Evolutionary conservation across 2,329 filamentous ascomycete genomes (phyloP).

Genomic region (Verticillium longisporum): DNA sequence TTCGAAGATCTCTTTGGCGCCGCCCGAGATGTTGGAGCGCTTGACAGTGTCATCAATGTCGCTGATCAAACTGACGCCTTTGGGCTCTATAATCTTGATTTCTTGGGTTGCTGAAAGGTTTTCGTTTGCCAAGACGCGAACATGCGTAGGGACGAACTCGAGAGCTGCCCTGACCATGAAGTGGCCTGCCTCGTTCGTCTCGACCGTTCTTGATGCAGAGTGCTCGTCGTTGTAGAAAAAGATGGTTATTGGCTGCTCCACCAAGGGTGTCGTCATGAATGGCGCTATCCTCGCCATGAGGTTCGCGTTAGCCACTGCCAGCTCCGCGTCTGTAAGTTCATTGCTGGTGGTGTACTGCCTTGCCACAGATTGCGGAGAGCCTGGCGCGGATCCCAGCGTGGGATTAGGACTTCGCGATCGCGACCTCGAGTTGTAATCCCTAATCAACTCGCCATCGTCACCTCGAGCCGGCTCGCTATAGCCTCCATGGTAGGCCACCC

Average conservation of each 20-base stretch:
- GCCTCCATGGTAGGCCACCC: conserved; percentile 60
- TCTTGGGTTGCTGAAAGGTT: conserved; percentile 74
- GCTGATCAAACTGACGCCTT: conserved; percentile 86
- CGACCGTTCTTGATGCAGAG: conserved; percentile 77
- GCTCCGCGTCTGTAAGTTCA: conserved; percentile 69
- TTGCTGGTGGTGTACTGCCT: conserved; percentile 29
- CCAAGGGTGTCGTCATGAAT: conserved; percentile 80
- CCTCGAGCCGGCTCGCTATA: conserved; percentile 59
- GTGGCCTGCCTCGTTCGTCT: conserved; percentile 84
- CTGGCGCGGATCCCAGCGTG: conserved; percentile 31
- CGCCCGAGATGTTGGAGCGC: conserved; percentile 80
- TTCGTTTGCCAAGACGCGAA: conserved; percentile 81
- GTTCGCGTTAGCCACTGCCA: conserved; percentile 74
- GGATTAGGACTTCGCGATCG: conserved; percentile 23
- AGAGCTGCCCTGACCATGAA: conserved; percentile 75
- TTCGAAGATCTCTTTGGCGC: conserved; percentile 89
- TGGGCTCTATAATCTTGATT: conserved; percentile 68
- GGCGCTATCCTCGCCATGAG: conserved; percentile 82
- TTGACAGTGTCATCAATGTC: conserved; percentile 98
- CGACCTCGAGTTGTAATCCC: conserved; percentile 6
- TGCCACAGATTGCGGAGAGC: conserved; percentile 27
- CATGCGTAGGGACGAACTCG: conserved; percentile 84
- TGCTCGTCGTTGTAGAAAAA: conserved; percentile 89
- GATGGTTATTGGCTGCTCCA: conserved; percentile 72
- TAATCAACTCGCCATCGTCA: conserved; percentile 25